A percentile compares a stretch with the other conserved stretches of the same genome.
These are phyloP conservation scores for Rhizopogon parksii DNA, from an alignment of 1,284 basidiomycete genomes.

Conservation along the genomic window DNA sequence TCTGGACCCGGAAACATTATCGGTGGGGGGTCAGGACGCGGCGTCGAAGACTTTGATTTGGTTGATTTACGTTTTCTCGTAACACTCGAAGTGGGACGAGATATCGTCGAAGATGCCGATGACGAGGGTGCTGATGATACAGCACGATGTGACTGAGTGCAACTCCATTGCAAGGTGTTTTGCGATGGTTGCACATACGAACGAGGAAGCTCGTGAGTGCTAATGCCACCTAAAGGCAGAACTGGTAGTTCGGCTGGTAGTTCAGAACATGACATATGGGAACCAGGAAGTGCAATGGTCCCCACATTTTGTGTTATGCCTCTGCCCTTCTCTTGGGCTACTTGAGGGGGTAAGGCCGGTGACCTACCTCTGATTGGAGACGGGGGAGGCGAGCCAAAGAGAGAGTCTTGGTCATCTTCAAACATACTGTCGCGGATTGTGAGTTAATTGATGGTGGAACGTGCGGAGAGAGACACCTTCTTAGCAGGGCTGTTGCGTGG, in stretches of 20 bases:
- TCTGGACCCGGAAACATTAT: slow-evolving; percentile 59
- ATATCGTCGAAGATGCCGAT: slow-evolving; percentile 7
- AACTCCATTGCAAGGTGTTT: neutral
- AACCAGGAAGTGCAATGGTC: slow-evolving; percentile 93
- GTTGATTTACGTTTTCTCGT: slow-evolving; percentile 16
- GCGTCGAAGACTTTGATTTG: slow-evolving; percentile 27
- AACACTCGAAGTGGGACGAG: slow-evolving; percentile 10
- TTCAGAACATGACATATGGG: slow-evolving; percentile 76
- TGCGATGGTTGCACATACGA: slow-evolving; percentile 1
- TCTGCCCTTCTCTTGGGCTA: slow-evolving; percentile 22
- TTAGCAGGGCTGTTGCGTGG: neutral
- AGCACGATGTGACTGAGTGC: neutral
- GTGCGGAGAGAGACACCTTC: neutral
- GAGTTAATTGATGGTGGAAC: neutral
- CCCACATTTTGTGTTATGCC: slow-evolving; percentile 71
- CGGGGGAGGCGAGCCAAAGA: slow-evolving; percentile 74
- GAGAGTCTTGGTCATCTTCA: slow-evolving; percentile 58
- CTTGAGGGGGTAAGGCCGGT: slow-evolving; percentile 33
- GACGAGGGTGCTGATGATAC: neutral
- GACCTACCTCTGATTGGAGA: slow-evolving; percentile 71
- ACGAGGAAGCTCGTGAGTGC: slow-evolving; percentile 26
- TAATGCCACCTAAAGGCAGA: slow-evolving; percentile 43
- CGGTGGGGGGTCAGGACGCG: slow-evolving; percentile 33
- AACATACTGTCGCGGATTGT: neutral
- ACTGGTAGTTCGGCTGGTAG: slow-evolving; percentile 68